These are phyloP conservation scores for Dictyostelium intermedium DNA, from an alignment of 78 protist genomes.

Conservation along the genomic window DNA sequence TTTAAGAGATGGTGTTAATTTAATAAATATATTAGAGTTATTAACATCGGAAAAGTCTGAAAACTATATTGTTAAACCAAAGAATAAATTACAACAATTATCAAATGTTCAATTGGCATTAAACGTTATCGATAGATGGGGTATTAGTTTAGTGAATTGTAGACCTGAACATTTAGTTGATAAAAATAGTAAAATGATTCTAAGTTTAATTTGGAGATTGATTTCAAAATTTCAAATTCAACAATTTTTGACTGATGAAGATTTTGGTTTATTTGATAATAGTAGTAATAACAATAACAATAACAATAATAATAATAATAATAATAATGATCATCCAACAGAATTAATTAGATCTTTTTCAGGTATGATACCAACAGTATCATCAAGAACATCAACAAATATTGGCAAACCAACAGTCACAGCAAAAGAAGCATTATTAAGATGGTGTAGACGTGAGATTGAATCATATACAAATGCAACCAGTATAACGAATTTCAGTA, in stretches of 20 bases:
- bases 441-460: slow-evolving; percentile 67
- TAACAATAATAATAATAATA: not conserved
- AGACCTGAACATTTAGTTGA: slow-evolving; percentile 68
- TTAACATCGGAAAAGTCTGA: slow-evolving; percentile 34
- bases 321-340: not conserved
- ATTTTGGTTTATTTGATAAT: not conserved
- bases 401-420: not conserved
- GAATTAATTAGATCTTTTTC: not conserved
- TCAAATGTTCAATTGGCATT: slow-evolving; percentile 62
- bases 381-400: not conserved
- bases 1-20: slow-evolving; percentile 53
- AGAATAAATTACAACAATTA: slow-evolving; percentile 58
- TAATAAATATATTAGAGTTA: slow-evolving; percentile 43
- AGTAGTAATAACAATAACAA: not conserved
- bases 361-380: not conserved
- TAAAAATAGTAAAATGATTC: slow-evolving; percentile 31
- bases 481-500: slow-evolving; percentile 43
- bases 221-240: slow-evolving; percentile 75
- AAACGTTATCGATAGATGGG: slow-evolving; percentile 35
- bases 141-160: slow-evolving; percentile 58
- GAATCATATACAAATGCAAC: not conserved
- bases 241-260: slow-evolving; percentile 47
- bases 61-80: slow-evolving; percentile 44
- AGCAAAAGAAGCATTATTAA: slow-evolving; percentile 38
- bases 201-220: slow-evolving; percentile 38